A percentile compares a stretch with the other conserved stretches of the same genome.
Conservation (phyloP, 78 protist species). For the Dictyostelium purpureum region DNA sequence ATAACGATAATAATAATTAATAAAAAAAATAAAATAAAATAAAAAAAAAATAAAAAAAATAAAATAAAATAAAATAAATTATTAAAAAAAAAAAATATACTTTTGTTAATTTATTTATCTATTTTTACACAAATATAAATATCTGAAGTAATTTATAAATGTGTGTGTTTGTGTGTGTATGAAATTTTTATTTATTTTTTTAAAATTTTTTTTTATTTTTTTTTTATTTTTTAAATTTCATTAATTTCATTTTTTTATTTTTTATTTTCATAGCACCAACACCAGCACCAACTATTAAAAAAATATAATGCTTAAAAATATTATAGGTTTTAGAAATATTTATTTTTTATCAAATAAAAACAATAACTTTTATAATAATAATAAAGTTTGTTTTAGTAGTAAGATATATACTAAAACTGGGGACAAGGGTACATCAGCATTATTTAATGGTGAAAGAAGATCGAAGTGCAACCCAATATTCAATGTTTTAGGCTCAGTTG, state of each 20-base stretch:
- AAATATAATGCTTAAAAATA: background rate
- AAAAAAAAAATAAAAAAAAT: background rate
- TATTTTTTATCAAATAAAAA: background rate
- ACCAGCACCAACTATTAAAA: no score
- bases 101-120: no score
- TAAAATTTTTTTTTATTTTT: background rate
- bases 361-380: background rate
- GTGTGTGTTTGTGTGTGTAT: no score
- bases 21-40: background rate
- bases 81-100: no score
- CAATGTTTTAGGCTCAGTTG: conserved; percentile 90
- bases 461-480: conserved; percentile 87
- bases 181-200: background rate
- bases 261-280: background rate
- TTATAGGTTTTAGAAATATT: no score
- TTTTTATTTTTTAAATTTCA: background rate
- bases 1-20: background rate
- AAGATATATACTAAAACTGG: conserved; percentile 80
- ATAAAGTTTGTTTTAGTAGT: background rate
- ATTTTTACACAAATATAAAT: no score
- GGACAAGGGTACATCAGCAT: conserved; percentile 74
- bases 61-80: background rate
- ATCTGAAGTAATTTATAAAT: no score
- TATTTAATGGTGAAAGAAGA: conserved; percentile 90
- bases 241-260: background rate